Evolutionary conservation across 2,329 filamentous ascomycete genomes (phyloP).

Genomic region (Clarireedia paspali): DNA sequence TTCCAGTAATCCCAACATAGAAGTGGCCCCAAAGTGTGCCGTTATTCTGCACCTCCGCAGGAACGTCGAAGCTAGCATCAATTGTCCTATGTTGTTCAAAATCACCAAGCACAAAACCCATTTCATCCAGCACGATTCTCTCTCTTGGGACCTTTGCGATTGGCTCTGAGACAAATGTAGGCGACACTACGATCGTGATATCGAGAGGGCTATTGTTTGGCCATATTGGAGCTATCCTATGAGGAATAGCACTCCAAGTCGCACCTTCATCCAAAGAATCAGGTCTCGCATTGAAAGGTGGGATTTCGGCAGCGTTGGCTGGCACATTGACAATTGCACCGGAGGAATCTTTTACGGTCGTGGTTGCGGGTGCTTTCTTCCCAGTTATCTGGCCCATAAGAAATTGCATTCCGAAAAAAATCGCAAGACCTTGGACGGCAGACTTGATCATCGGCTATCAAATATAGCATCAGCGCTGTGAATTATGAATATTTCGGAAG

Average conservation of each 20-base stretch:
- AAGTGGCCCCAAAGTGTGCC: conserved; percentile 94
- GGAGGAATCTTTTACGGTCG: conserved; percentile 42
- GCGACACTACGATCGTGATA: conserved; percentile 76
- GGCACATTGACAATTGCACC: conserved; percentile 47
- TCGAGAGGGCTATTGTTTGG: conserved; percentile 70
- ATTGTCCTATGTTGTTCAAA: conserved; percentile 71
- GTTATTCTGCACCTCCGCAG: conserved; percentile 76
- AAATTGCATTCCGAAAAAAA: conserved; percentile 49
- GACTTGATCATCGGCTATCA: conserved; percentile 27
- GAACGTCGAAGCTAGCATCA: conserved; percentile 70
- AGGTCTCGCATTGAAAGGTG: conserved; percentile 59
- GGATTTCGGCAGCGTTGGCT: conserved; percentile 48
- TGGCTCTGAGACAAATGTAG: conserved; percentile 60
- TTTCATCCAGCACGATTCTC: conserved; percentile 70
- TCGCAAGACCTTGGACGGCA: conserved; percentile 45
- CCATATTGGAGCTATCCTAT: conserved; percentile 81
- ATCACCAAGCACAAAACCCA: conserved; percentile 70
- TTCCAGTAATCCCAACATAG: conserved; percentile 72
- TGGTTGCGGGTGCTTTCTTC: conserved; percentile 35
- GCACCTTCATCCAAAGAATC: conserved; percentile 51
- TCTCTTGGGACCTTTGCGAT: conserved; percentile 59
- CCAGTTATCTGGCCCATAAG: conserved; percentile 46
- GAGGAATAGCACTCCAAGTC: conserved; percentile 56
- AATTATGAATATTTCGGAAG: not conserved
- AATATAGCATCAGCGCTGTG: conserved; percentile 12